Evolutionary conservation across 2,329 filamentous ascomycete species (phyloP).

Genomic region (Fusarium multiceps): DNA sequence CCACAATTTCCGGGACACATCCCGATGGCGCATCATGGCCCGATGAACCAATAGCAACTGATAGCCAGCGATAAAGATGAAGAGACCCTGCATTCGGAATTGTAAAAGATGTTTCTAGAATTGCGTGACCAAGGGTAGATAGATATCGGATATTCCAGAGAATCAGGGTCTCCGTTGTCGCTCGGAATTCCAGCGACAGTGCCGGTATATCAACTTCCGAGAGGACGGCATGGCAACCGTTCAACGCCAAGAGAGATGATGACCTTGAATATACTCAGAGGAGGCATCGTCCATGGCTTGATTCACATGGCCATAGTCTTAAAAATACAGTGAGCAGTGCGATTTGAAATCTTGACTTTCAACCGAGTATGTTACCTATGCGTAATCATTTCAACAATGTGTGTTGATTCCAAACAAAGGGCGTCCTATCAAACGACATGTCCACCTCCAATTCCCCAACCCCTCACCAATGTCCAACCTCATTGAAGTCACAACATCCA

Average conservation of each 20-base stretch:
- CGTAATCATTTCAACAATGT: not conserved
- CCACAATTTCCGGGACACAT: constrained; percentile 11
- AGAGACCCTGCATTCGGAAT: not conserved
- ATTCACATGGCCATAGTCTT: too few relatives aligned
- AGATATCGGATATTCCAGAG: too few relatives aligned
- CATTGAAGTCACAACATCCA: not conserved
- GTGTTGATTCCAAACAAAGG: constrained; percentile 9
- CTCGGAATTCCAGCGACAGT: not conserved
- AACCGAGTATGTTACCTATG: not conserved
- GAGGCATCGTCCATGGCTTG: not conserved
- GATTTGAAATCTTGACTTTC: not conserved
- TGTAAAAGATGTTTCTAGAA: constrained; percentile 4
- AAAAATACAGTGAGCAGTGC: not conserved
- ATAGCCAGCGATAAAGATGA: not conserved
- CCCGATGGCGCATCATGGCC: constrained; percentile 12
- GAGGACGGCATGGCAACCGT: not conserved
- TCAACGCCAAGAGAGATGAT: not conserved
- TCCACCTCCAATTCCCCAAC: constrained; percentile 2
- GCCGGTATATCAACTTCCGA: not conserved
- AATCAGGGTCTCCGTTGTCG: not conserved
- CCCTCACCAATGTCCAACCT: not conserved
- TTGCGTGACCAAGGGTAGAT: not conserved
- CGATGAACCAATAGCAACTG: not conserved
- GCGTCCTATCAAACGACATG: constrained; percentile 5
- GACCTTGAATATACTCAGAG: not conserved